Conservation (phyloP, 2,329 filamentous ascomycete species). For the Aspergillus novoparasiticus region DNA sequence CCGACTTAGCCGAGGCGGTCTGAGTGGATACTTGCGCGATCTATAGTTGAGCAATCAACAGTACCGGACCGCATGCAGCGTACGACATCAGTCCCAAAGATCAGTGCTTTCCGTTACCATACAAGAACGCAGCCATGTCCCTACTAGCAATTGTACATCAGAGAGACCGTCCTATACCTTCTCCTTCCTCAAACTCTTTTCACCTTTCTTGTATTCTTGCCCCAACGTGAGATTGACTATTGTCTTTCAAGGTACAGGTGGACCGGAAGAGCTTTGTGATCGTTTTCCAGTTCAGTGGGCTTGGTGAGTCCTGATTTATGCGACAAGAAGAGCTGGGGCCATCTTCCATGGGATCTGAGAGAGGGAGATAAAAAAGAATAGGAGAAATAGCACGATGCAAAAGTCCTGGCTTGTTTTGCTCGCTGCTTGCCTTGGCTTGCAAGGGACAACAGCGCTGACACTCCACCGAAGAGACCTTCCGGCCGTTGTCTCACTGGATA, state of each 20-base stretch:
- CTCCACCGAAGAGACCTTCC: slow-evolving; percentile 42
- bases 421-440: slow-evolving; percentile 18
- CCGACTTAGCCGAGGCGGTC: neutral
- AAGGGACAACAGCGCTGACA: slow-evolving; percentile 26
- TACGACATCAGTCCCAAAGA: neutral
- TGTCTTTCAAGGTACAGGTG: neutral
- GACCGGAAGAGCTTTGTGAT: neutral
- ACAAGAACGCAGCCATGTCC: neutral
- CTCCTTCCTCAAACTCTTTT: neutral
- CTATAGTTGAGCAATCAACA: neutral
- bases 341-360: neutral
- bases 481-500: slow-evolving; percentile 53
- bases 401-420: slow-evolving; percentile 15
- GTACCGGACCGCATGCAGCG: neutral
- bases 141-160: neutral
- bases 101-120: neutral
- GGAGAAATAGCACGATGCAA: slow-evolving; percentile 1
- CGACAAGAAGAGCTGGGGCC: neutral
- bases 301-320: neutral
- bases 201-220: neutral
- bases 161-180: neutral
- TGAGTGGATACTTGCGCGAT: neutral
- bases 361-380: too few relatives aligned
- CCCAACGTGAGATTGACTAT: neutral
- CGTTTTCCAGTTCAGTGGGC: neutral